Base-by-base conservation (phyloP, 2,329 filamentous ascomycete species). In the Claviceps sp. region DNA sequence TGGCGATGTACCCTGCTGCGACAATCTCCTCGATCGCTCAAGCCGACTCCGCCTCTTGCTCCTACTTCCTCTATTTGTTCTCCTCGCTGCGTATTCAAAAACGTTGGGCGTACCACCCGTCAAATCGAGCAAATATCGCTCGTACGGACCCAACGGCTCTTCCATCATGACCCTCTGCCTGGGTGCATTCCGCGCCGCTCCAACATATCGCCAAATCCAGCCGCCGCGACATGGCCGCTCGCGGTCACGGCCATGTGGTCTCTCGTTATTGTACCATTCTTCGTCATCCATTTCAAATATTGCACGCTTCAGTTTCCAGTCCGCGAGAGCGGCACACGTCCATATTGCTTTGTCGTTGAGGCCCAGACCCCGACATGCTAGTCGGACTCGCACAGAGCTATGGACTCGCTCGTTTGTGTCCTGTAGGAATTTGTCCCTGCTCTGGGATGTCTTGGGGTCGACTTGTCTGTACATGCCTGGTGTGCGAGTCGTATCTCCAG, bases 321-420 rank as follows among this genome's bases (percentile, higher is more conserved):
- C 63, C 14, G 66, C 60, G 7, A 78, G 63, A 0, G 76, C 70
- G 0, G 68, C 60, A 18, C 72, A 75, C 16, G 64, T 62, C 73
- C 76, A 80, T n/a, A 67, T 53, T 1, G 60, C 63, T 24, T 63
- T 60, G 57, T 79, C 76, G 55, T 79, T 70, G 36, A 74, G 64
- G 0, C 70, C 74, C 2, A 76, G 67, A 1, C 76, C 77, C 49
- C 70, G 60, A 54, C 72, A 73, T 2, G 72, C 72, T 14, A 79
- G 68, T 3, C 76, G 71, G n/a, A 77, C 67, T 1, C 77, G 70
- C 1, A 77, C 77, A 2, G 73, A 76, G 54, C 72, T 72, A 59
- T 80, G 77, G 37, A 79, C 70, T 8, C 72, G 70, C 61, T 80
- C 77, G 57, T 78, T 76, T 9, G 77, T 80, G 54, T 75, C 69